A percentile compares a stretch with the other conserved stretches of the same genome.
phyloP scores from a whole-genome alignment of 108 stramenopile species.

The Asterionellopsis glacialis region DNA sequence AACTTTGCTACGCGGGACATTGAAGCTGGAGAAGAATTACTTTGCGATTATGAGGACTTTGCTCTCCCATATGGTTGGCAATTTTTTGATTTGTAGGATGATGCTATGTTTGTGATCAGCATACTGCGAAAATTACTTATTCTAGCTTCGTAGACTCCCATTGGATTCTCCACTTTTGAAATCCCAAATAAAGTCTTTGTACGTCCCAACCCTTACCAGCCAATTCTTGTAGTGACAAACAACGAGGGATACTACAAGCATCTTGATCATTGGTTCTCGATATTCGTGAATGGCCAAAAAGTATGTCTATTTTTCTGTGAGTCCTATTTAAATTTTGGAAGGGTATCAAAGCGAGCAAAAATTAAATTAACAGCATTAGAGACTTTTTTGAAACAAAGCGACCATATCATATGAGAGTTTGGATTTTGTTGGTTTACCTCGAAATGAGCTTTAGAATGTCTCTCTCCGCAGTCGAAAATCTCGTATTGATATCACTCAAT shows the following conservation, averaged over 20 bases:
- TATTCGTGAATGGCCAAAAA: slow-evolving; percentile 10
- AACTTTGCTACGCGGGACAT: neutral
- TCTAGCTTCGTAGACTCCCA: slow-evolving; percentile 12
- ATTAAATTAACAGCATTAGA: neutral
- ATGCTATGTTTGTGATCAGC: no score
- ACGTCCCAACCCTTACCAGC: slow-evolving; percentile 61
- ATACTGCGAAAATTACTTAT: neutral
- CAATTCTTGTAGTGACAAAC: slow-evolving; percentile 22
- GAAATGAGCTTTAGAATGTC: neutral
- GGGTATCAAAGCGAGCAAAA: slow-evolving; percentile 4
- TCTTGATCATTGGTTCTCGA: slow-evolving; percentile 4
- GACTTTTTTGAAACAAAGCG: neutral
- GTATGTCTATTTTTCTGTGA: slow-evolving; percentile 3
- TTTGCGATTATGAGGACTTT: no score
- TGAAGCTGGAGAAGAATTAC: slow-evolving; percentile 3
- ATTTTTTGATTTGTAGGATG: no score
- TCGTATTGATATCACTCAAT: slow-evolving; percentile 2
- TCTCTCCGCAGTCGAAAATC: neutral
- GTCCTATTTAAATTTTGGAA: neutral
- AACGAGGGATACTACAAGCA: neutral
- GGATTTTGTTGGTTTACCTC: slow-evolving; percentile 3
- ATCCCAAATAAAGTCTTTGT: slow-evolving; percentile 63
- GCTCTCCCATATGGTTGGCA: no score
- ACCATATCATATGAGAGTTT: neutral
- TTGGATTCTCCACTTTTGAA: slow-evolving; percentile 30